A percentile compares a stretch with the other conserved stretches of the same genome.
These are phyloP conservation scores for Boletellus ananiceps DNA, from an alignment of 768 basidiomycete genomes.

Conservation along the genomic window DNA sequence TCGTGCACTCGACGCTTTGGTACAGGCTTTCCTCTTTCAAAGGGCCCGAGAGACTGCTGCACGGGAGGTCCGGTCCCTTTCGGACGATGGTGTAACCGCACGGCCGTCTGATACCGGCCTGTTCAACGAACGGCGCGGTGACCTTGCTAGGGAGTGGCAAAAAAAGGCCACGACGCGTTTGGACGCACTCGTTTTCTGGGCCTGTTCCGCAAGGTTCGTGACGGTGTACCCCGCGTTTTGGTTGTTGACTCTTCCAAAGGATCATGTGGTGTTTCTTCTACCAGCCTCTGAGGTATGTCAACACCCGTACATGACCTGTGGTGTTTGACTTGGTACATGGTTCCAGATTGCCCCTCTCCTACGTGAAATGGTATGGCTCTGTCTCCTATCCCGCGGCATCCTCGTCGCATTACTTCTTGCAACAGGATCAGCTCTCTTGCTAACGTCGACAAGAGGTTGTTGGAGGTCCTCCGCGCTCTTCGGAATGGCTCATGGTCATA, in stretches of 20 bases:
- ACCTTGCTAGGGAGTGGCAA: slow-evolving; percentile 26
- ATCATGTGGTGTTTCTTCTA: slow-evolving; percentile 92
- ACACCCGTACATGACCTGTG: neutral
- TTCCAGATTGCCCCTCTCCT: slow-evolving; percentile 35
- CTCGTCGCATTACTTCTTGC: neutral
- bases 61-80: neutral
- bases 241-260: slow-evolving; percentile 33
- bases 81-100: neutral
- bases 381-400: neutral
- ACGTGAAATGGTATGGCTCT: slow-evolving; percentile 58
- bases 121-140: slow-evolving; percentile 16
- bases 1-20: slow-evolving; percentile 59
- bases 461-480: slow-evolving; percentile 49
- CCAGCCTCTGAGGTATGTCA: slow-evolving; percentile 56
- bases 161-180: slow-evolving; percentile 42
- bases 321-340: slow-evolving; percentile 2
- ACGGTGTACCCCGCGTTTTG: neutral
- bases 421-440: slow-evolving; percentile 64
- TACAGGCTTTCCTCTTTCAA: slow-evolving; percentile 48
- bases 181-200: slow-evolving; percentile 74
- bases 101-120: neutral
- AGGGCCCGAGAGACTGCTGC: slow-evolving; percentile 6
- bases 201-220: slow-evolving; percentile 65
- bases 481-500: slow-evolving; percentile 62
- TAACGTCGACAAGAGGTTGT: slow-evolving; percentile 56